Evolutionary conservation across 129 eudicot species (phyloP).

Genomic region (Artemisia argyi): DNA sequence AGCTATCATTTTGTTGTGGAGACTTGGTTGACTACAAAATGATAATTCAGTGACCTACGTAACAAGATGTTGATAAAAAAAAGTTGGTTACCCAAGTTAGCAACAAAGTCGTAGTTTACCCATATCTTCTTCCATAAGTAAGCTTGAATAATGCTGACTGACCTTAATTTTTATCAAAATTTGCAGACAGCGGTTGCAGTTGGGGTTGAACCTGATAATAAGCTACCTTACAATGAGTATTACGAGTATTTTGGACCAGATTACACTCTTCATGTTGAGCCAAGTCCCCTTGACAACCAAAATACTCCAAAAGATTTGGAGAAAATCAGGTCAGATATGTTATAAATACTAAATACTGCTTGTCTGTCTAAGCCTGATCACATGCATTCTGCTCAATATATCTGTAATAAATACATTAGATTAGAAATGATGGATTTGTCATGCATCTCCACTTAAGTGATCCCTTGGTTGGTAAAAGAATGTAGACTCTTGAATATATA

Average conservation of each 20-base stretch:
- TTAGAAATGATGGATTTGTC: slow-evolving; percentile 4
- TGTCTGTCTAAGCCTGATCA: neutral
- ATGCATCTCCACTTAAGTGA: too few relatives aligned
- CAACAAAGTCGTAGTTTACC: too few relatives aligned
- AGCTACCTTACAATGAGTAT: slow-evolving; percentile 81
- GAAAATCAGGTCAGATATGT: slow-evolving; percentile 58
- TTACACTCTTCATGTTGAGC: slow-evolving; percentile 79
- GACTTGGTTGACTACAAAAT: neutral
- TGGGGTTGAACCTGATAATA: slow-evolving; percentile 91
- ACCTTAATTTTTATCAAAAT: neutral
- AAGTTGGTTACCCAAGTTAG: too few relatives aligned
- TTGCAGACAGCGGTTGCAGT: slow-evolving; percentile 96
- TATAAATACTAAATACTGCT: neutral
- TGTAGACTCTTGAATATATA: neutral
- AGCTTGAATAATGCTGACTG: slow-evolving; percentile 14
- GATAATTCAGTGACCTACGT: neutral
- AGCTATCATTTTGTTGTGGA: too few relatives aligned
- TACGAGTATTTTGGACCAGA: slow-evolving; percentile 95
- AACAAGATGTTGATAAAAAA: too few relatives aligned
- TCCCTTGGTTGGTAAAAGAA: too few relatives aligned
- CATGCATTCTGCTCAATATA: neutral
- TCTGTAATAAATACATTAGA: neutral
- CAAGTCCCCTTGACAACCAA: slow-evolving; percentile 64
- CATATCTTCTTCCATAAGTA: neutral
- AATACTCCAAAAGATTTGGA: slow-evolving; percentile 75